Evolutionary conservation across 2,329 filamentous ascomycete genomes (phyloP), one percentile per base, ranked within the genome.

Genomic region (Neopestalotiopsis sp.): DNA sequence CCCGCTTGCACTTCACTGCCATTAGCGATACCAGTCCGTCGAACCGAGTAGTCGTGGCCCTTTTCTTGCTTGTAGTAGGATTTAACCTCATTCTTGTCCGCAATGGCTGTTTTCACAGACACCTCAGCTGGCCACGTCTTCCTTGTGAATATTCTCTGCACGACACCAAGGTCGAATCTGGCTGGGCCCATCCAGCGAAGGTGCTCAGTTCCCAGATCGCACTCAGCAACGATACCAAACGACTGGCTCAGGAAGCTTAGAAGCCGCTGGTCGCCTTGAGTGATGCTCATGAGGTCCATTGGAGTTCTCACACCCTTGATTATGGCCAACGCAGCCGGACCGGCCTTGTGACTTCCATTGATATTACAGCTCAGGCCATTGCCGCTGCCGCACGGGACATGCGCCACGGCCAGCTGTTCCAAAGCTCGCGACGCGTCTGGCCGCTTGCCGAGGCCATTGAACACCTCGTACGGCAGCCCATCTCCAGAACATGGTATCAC

Each of bases 361-460:
- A 97, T 82, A 79, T 98, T 98, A 83, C 92, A 91, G 71, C 93
- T 93, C 90, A 98, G 92, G 28, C 94, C 96, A 79, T 99, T 99
- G 5, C 96, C 96, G 64, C 93, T 96, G 14, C 96, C 96, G 77
- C 95, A 97, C 1, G 96, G 96, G 45, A 99, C 86, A 76, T 97
- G 94, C 28, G 91, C 91, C 1, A 99, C 90, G 0, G 96, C 93
- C 14, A 98, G 82, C 75, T 91, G 92, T 28, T 86, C 83, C 70
- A 99, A 82, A 0, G 95, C 96, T 67, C 87, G 87, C 40, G 86
- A 84, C 24, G 94, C 94, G 80, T 98, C 93, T 4, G 86, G 77
- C 53, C 94, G 90, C 80, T 90, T 91, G 14, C 89, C 94, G 40
- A 99, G 83, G 0, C 96, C 96, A 77, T 99, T 98, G 84, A 98